A percentile compares a stretch with the other conserved stretches of the same genome.
These are phyloP conservation scores for Teratosphaeria pseudoeucalypti DNA, from an alignment of 2,329 filamentous ascomycete species.

Conservation along the genomic window DNA sequence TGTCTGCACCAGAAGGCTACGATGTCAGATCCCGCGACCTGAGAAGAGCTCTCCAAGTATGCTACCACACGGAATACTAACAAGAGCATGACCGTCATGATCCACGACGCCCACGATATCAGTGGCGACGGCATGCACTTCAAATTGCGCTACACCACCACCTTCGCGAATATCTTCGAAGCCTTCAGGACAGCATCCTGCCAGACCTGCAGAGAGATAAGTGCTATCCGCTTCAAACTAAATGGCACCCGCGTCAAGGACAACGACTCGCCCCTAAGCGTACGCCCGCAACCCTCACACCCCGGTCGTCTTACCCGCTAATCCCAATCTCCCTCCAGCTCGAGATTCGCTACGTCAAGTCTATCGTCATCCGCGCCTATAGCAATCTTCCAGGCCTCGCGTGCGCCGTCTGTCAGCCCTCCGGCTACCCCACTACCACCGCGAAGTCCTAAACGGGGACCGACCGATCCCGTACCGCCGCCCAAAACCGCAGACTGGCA, in stretches of 20 bases:
- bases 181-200: neutral
- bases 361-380: neutral
- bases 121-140: neutral
- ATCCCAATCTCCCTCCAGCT: neutral
- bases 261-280: neutral
- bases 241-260: neutral
- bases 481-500: neutral
- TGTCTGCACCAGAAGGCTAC: neutral
- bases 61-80: neutral
- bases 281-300: neutral
- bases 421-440: neutral
- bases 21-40: neutral
- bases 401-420: neutral
- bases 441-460: neutral
- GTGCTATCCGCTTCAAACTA: neutral
- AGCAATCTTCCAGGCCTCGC: neutral
- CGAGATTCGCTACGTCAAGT: neutral
- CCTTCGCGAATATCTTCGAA: neutral
- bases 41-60: neutral
- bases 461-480: neutral
- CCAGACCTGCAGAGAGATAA: neutral
- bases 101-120: constrained; percentile 1
- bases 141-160: neutral
- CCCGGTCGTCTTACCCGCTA: neutral
- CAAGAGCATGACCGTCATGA: neutral